Base-by-base conservation (phyloP, 306 rosid species). In the Sesbania bispinosa region DNA sequence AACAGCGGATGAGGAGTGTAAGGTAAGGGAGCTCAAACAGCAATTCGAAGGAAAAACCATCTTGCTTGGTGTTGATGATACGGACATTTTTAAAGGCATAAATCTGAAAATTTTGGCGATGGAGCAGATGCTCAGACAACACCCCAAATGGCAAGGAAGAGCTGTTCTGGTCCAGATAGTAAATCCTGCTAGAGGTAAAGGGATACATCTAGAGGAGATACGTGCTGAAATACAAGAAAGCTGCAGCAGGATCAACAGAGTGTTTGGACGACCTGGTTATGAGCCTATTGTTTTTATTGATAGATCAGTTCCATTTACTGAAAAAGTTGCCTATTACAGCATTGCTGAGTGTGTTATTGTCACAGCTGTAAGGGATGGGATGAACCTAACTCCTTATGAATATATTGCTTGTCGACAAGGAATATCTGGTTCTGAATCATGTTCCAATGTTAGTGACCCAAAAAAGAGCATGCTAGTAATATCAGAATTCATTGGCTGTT, bases 331-430 rank as follows among this genome's bases (percentile, higher is more conserved):
- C 19, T 88, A 82, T 80, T 84, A 84, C 88, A 84, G 86, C 87
- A 76, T 90, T 53, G 96, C 92, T 36, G 96, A 90, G 81, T 90
- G 94, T 71, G 94, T 88, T 42, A 86, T 84, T 68, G 96, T 90
- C 74, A 88, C 96, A 4, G 94, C 94, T 38, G 90, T 90, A 70
- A 83, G 96, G 81, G 96, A 90, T 79, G 96, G 94, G 61, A 90
- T 90, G 96, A 90, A 88, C 79, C 82, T 90, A 32, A 88, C 81
- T 75, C 94, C 96, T 27, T 90, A 90, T 70, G 96, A 90, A 76
- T 90, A 90, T 63, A 78, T 90, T n/a, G 87, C 84, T 36, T 87
- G 96, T 69, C 84, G 96, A 66, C 89, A 90, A 68, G 96, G 89
- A 70, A 57, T 84, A 79, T 71, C 89, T 77, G 68, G 42, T 67